Evolutionary conservation across 495 filamentous ascomycete species (phyloP).

Genomic region (Chaetomium tenue): DNA sequence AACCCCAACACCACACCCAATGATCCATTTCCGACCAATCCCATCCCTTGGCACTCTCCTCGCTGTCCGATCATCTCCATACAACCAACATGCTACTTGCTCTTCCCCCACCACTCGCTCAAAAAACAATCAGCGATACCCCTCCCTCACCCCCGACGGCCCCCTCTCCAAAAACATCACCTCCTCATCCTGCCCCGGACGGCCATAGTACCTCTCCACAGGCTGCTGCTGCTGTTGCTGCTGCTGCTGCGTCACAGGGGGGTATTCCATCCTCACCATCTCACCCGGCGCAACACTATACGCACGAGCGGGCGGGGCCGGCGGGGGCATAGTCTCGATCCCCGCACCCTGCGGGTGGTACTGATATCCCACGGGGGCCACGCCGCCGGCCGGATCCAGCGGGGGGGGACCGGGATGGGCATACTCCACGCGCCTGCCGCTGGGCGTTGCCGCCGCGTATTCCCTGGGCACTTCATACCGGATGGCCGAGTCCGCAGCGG

Average conservation of each 20-base stretch:
- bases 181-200: conserved; percentile 40
- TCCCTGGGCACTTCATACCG: conserved; percentile 31
- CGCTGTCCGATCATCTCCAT: background rate
- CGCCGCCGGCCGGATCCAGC: too few species aligned
- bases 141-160: conserved; percentile 31
- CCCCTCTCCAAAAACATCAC: conserved; percentile 48
- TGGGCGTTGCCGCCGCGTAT: conserved; percentile 16
- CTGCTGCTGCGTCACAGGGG: conserved; percentile 30
- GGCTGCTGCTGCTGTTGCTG: conserved; percentile 14
- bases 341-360: conserved; percentile 31
- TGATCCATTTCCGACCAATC: too few species aligned
- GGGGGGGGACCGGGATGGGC: conserved; percentile 21
- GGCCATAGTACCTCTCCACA: conserved; percentile 34
- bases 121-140: conserved; percentile 30
- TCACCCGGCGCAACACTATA: conserved; percentile 45
- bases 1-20: too few species aligned
- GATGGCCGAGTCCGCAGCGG: conserved; percentile 9
- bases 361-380: conserved; percentile 17
- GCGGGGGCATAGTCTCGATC: conserved; percentile 41
- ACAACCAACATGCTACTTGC: too few species aligned
- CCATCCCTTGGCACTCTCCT: background rate
- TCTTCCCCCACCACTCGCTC: background rate
- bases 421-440: conserved; percentile 43
- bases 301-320: conserved; percentile 32
- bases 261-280: conserved; percentile 37